Conservation (phyloP, 805 yeast species). For the Candida namnaoensis region DNA sequence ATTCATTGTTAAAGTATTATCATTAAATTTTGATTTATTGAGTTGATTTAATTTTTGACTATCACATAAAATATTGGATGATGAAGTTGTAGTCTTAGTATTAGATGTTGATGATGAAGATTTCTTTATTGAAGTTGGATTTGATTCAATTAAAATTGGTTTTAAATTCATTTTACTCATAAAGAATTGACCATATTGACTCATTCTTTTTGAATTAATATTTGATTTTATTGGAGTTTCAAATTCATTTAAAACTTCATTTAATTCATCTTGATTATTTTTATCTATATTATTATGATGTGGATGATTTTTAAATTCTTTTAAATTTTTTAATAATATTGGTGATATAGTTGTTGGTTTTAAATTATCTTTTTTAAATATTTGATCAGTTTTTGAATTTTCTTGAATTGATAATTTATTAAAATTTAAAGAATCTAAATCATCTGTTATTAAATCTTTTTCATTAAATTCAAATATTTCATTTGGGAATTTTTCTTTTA, state of each 20-base stretch:
- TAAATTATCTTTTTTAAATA: neutral
- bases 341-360: neutral
- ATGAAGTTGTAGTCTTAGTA: neutral
- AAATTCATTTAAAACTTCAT: slow-evolving; percentile 4
- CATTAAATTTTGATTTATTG: no score
- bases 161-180: slow-evolving; percentile 31
- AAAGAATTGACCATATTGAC: slow-evolving; percentile 27
- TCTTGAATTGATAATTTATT: slow-evolving; percentile 2
- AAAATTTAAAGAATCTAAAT: slow-evolving; percentile 1
- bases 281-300: no score
- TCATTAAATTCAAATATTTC: slow-evolving; percentile 5
- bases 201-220: slow-evolving; percentile 10
- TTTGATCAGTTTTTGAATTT: neutral
- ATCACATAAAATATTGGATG: neutral
- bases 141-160: slow-evolving; percentile 25
- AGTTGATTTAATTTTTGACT: neutral
- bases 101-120: slow-evolving; percentile 1
- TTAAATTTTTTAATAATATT: neutral
- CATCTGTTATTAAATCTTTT: slow-evolving; percentile 12
- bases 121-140: slow-evolving; percentile 20
- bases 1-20: no score
- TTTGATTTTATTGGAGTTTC: slow-evolving; percentile 1
- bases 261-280: neutral
- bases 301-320: neutral
- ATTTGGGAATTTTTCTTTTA: slow-evolving; percentile 12